Evolutionary conservation across 108 stramenopile species (phyloP).

Genomic region (Pseudonitzschia delicatissima): DNA sequence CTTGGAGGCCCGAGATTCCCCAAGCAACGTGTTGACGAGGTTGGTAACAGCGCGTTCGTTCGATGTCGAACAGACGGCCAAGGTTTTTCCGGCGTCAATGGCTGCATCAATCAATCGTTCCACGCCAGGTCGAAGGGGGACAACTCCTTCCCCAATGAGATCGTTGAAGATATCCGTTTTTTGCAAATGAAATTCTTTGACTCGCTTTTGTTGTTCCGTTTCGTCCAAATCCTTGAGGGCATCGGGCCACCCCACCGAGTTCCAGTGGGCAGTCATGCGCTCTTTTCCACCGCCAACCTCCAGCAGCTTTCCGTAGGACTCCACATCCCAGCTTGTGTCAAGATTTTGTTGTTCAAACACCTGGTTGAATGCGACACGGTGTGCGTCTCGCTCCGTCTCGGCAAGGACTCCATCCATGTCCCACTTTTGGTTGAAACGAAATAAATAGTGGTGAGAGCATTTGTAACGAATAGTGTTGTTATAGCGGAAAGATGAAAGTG

Average conservation of each 20-base stretch:
- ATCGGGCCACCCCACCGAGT: conserved; percentile 84
- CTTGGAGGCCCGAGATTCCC: conserved; percentile 58
- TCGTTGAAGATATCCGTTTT: conserved; percentile 94
- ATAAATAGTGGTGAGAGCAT: too few relatives aligned
- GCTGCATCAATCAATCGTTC: conserved; percentile 86
- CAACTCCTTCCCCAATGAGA: conserved; percentile 62
- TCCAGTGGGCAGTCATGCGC: conserved; percentile 94
- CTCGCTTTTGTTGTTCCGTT: conserved; percentile 51
- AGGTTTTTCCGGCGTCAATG: conserved; percentile 51
- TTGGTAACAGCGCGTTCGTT: conserved; percentile 90
- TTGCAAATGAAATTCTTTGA: conserved; percentile 83
- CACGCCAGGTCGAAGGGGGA: conserved; percentile 89
- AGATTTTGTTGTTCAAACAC: conserved; percentile 74
- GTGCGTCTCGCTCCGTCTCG: conserved; percentile 93
- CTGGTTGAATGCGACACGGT: conserved; percentile 84
- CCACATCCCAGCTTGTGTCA: conserved; percentile 78
- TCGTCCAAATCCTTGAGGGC: conserved; percentile 34
- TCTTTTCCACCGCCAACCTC: conserved; percentile 93
- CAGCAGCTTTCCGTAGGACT: conserved; percentile 84
- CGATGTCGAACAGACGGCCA: conserved; percentile 92
- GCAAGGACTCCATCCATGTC: conserved; percentile 95
- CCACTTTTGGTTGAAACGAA: too few relatives aligned
- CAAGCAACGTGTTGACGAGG: conserved; percentile 84
- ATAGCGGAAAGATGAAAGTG: too few relatives aligned
- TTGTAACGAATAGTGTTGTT: too few relatives aligned